Evolutionary conservation across 1,139 yeast genomes (phyloP), one percentile per base, ranked within the genome.

Genomic region (Kodamaea fungicola): DNA sequence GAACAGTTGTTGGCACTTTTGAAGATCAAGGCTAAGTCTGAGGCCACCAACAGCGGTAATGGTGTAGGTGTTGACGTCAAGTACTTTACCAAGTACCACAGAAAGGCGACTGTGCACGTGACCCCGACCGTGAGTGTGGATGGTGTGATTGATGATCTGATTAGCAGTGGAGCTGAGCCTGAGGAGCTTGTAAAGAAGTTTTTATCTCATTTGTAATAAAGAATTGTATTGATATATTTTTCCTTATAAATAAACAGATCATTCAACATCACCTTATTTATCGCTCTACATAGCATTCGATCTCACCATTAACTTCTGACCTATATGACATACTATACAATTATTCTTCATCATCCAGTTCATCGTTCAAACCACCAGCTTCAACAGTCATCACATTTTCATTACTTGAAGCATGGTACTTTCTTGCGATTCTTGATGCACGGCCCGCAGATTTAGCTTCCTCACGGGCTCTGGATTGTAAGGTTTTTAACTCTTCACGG

Each of bases 121-220:
- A 84, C 94, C 2, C 97, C 97, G n/a, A 80, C 95, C 2, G 83
- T 86, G 10, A 62, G 76, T 24, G 63, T 88, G 35, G 76, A 87
- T 54, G 96, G 96, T 1, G 74, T 84, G 35, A 68, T 60, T 13
- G 62, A 60, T 40, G 60, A 57, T 38, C 40, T 59, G 6, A 52
- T 71, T 28, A 67, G 72, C 32, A 67, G 74, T 43, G 71, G 74
- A 5, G 42, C 57, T 12, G 65, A 64, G 25, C 53, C 53, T 12
- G 67, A 61, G 2, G 64, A 55, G 19, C 57, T 70, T 47, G 49
- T 66, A 8, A 47, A 57, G 33, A 46, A 56, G 28, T 64, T 70
- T 32, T 30, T 28, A 12, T 27, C 32, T 3, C 28, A 37, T 22
- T 37, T 40, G 33, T 40, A 26, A 16, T n/a, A n/a, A n/a, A n/a